Conservation (phyloP, 106 monocot species). For the Amphibolis antarctica region DNA sequence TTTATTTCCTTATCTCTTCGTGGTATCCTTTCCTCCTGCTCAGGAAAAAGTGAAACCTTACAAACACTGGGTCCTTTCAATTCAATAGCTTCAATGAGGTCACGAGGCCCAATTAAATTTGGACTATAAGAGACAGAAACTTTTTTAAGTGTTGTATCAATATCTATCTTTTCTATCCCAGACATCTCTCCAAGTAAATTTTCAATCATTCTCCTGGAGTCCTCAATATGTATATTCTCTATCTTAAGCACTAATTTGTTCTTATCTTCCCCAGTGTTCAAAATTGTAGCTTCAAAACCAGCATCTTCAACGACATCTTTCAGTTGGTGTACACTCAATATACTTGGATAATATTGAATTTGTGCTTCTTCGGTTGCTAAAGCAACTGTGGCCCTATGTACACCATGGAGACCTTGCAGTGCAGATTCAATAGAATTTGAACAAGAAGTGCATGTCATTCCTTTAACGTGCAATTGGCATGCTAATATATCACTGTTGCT, state of each 20-base stretch:
- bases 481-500: slow-evolving; percentile 29
- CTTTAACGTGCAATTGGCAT: slow-evolving; percentile 66
- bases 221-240: slow-evolving; percentile 31
- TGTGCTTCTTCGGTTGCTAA: slow-evolving; percentile 88
- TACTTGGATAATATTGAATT: slow-evolving; percentile 53
- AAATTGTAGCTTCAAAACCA: slow-evolving; percentile 68
- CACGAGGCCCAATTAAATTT: slow-evolving; percentile 68
- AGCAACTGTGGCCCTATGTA: slow-evolving; percentile 58
- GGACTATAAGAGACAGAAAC: slow-evolving; percentile 61
- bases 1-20: slow-evolving; percentile 47
- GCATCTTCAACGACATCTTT: slow-evolving; percentile 44
- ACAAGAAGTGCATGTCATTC: slow-evolving; percentile 86
- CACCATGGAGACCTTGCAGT: slow-evolving; percentile 47
- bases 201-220: slow-evolving; percentile 40
- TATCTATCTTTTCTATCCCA: slow-evolving; percentile 42
- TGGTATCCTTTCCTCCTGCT: slow-evolving; percentile 33
- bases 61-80: slow-evolving; percentile 32
- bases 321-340: slow-evolving; percentile 29
- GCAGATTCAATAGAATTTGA: slow-evolving; percentile 61
- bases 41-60: slow-evolving; percentile 59
- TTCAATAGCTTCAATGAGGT: slow-evolving; percentile 70
- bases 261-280: slow-evolving; percentile 59
- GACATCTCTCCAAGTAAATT: slow-evolving; percentile 62
- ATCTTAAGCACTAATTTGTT: slow-evolving; percentile 57
- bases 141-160: slow-evolving; percentile 40